Percentiles rank a stretch among this genome's conserved stretches.
Conservation (phyloP, 148 eudicot genomes). For the Hydrangea macrophylla region DNA sequence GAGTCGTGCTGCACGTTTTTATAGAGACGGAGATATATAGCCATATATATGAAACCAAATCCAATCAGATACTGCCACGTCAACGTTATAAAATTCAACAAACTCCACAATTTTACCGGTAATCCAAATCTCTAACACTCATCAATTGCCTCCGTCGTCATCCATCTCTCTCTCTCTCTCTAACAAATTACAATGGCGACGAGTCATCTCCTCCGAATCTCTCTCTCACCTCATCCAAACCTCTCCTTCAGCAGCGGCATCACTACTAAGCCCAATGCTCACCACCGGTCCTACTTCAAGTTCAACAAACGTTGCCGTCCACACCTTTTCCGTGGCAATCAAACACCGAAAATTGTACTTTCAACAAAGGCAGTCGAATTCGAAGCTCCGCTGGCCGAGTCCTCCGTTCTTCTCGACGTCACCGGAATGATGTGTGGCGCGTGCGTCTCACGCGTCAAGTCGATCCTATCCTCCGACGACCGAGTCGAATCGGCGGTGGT, state of each 20-base stretch:
- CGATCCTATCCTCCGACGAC: conserved; percentile 53
- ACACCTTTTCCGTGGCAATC: conserved; percentile 4
- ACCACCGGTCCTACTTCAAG: conserved; percentile 13
- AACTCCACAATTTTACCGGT: neutral
- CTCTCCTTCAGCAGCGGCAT: conserved; percentile 15
- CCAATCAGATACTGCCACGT: no score
- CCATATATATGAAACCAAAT: neutral
- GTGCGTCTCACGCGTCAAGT: conserved; percentile 77
- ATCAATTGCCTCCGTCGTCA: no score
- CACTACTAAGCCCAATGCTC: conserved; percentile 19
- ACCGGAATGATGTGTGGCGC: conserved; percentile 95
- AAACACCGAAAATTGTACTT: conserved; percentile 13
- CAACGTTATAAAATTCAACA: neutral
- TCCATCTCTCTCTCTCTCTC: conserved; percentile 10
- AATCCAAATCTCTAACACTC: neutral
- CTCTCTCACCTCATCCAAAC: conserved; percentile 35
- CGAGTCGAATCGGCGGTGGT: conserved; percentile 84
- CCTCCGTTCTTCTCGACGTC: conserved; percentile 64
- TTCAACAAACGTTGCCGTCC: conserved; percentile 13
- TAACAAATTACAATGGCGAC: conserved; percentile 31
- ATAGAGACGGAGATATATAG: neutral
- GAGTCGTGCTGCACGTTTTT: neutral
- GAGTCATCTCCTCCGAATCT: conserved; percentile 38
- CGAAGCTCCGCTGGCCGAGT: conserved; percentile 13
- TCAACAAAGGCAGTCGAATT: conserved; percentile 47